These are phyloP conservation scores for Striga asiatica DNA, from an alignment of 257 asterid species.

Conservation along the genomic window DNA sequence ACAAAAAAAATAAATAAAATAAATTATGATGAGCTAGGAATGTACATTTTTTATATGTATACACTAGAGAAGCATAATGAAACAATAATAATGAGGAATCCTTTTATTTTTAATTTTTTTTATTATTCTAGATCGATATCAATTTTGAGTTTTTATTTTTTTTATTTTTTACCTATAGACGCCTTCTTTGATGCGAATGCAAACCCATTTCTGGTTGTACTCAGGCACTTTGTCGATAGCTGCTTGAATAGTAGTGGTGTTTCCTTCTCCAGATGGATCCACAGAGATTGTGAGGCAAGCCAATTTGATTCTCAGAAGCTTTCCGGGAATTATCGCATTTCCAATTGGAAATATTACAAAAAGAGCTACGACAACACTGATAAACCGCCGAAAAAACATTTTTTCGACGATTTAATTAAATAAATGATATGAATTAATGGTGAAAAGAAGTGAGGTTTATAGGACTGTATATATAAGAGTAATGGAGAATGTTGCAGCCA, in stretches of 20 bases:
- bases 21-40: not conserved
- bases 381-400: too few species aligned
- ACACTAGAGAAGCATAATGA: not conserved
- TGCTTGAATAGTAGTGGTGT: constrained; percentile 28
- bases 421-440: not conserved
- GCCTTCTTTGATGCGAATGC: constrained; percentile 27
- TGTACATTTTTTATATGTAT: not conserved
- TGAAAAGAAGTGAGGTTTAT: not conserved
- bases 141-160: not conserved
- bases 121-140: too few species aligned
- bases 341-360: not conserved
- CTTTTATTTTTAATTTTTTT: too few species aligned
- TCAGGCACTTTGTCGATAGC: constrained; percentile 37
- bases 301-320: not conserved
- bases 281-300: constrained; percentile 14
- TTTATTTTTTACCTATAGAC: constrained; percentile 23
- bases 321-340: not conserved
- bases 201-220: constrained; percentile 21
- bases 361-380: not conserved
- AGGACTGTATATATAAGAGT: not conserved
- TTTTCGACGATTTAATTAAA: too few species aligned
- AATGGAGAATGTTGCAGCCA: not conserved
- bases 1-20: too few species aligned
- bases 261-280: constrained; percentile 29
- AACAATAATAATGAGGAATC: not conserved